Evolutionary conservation across 305 asterid genomes (phyloP).

Genomic region (Fraxinus ornus): DNA sequence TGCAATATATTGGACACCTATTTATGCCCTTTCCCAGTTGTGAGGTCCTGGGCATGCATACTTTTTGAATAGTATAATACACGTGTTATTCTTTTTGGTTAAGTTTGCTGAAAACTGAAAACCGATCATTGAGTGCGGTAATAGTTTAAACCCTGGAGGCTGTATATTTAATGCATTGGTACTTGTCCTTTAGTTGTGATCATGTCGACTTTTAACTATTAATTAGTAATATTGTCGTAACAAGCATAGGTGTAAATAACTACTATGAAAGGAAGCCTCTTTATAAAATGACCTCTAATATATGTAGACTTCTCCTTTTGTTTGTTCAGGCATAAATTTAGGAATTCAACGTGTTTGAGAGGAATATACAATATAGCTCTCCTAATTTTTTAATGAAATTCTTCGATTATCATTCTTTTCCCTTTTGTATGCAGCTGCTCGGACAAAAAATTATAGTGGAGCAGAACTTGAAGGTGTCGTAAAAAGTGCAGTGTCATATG

Average conservation of each 20-base stretch:
- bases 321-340: background rate
- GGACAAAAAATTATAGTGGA: constrained; percentile 95
- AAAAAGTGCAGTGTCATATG: constrained; percentile 97
- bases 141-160: background rate
- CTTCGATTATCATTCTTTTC: constrained; percentile 12
- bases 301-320: background rate
- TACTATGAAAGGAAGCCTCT: background rate
- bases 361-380: background rate
- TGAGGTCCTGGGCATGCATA: background rate
- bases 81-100: background rate
- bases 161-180: background rate
- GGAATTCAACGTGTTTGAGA: background rate
- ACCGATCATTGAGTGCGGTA: background rate
- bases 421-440: constrained; percentile 71
- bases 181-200: background rate
- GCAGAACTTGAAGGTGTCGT: constrained; percentile 99
- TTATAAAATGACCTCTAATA: background rate
- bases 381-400: constrained; percentile 15
- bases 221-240: background rate
- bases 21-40: background rate
- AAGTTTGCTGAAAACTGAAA: background rate
- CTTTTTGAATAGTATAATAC: background rate
- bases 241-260: background rate
- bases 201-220: background rate
- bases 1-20: background rate